phyloP scores from a whole-genome alignment of 495 filamentous ascomycete genomes.

The Pseudevernia furfuracea region DNA sequence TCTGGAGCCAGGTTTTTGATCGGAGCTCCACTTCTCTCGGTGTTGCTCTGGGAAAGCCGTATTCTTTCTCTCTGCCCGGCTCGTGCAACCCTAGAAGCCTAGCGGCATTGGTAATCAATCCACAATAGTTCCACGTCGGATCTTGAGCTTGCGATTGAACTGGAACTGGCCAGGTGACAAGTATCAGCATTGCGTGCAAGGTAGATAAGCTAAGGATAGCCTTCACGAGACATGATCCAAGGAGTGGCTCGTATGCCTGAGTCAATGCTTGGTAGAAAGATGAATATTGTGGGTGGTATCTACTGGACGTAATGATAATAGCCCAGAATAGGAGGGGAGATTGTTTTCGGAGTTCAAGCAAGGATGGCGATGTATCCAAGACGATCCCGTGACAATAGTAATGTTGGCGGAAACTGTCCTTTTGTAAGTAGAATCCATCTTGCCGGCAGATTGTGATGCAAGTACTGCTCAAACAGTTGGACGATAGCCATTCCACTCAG shows the following conservation, averaged over 20 bases:
- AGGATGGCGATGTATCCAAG: not conserved
- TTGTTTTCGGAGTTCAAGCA: not conserved
- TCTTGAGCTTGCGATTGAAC: not conserved
- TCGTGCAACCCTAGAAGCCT: not conserved
- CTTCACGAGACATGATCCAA: not conserved
- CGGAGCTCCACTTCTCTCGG: not conserved
- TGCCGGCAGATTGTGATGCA: not conserved
- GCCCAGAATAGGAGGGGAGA: not conserved
- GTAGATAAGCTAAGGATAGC: not conserved
- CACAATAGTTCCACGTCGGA: not conserved
- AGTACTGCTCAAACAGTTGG: conserved; percentile 1
- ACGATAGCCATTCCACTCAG: not conserved
- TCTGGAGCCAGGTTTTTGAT: not conserved
- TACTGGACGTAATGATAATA: not conserved
- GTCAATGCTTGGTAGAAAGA: not conserved
- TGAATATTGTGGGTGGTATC: not conserved
- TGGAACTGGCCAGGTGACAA: not conserved
- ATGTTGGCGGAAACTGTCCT: not conserved
- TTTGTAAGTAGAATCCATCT: not conserved
- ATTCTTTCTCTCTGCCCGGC: not conserved
- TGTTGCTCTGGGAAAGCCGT: not conserved
- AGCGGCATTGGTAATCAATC: not conserved
- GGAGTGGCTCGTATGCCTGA: not conserved
- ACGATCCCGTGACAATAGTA: not conserved
- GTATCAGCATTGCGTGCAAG: not conserved